phyloP scores from a whole-genome alignment of 2,329 filamentous ascomycete genomes.

The Trichothecium roseum region DNA sequence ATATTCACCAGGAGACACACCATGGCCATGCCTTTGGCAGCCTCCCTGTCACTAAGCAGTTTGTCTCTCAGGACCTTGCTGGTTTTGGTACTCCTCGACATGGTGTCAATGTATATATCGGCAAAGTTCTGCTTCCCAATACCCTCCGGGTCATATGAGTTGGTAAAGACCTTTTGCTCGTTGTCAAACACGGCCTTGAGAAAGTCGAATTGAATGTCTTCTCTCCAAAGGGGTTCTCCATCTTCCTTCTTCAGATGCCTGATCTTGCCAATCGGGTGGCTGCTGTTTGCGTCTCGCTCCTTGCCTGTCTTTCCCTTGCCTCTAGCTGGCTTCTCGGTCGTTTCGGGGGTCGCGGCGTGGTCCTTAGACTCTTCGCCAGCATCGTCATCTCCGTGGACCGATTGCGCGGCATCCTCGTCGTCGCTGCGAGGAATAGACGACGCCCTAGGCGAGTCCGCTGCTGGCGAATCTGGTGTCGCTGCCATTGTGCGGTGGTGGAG shows the following conservation, averaged over 20 bases:
- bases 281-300: conserved; percentile 22
- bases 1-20: conserved; percentile 96
- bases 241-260: conserved; percentile 82
- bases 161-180: conserved; percentile 69
- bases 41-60: conserved; percentile 79
- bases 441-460: conserved; percentile 2
- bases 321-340: conserved; percentile 26
- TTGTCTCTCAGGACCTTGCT: conserved; percentile 98
- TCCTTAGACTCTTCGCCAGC: conserved; percentile 1
- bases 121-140: conserved; percentile 69
- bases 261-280: conserved; percentile 54
- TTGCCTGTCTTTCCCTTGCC: conserved; percentile 22
- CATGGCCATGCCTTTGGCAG: conserved; percentile 98
- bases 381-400: conserved; percentile 18
- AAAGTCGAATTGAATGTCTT: conserved; percentile 84
- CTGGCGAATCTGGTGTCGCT: not conserved
- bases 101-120: conserved; percentile 95
- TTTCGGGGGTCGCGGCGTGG: conserved; percentile 31
- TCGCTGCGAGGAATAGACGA: conserved; percentile 34
- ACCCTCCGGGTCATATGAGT: conserved; percentile 62
- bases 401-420: conserved; percentile 31
- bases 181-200: conserved; percentile 72
- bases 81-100: conserved; percentile 97
- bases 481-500: conserved; percentile 1
- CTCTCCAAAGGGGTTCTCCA: conserved; percentile 76